Base-by-base conservation (phyloP, 306 rosid genomes). In the Glycyrrhiza uralensis region DNA sequence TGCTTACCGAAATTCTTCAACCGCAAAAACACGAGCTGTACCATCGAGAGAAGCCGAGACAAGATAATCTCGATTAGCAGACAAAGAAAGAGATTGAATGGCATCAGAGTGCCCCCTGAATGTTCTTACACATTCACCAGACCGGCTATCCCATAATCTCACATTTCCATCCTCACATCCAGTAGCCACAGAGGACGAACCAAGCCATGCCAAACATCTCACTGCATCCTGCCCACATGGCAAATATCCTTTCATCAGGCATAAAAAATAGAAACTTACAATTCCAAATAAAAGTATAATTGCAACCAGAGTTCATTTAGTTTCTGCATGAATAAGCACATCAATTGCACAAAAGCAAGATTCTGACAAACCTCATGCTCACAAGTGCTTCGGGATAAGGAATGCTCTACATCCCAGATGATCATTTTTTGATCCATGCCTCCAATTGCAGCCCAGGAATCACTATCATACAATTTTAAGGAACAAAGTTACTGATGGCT, bases 341-440 rank as follows among this genome's bases (percentile, higher is more conserved):
- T 55, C 17, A 19, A 17, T 81, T 33, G 33, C 14, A 32, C 33
- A 69, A 66, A n/a, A 63, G 71, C 42, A 30, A 54, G 62, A 72
- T 22, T 22, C 57, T 4, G 76, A 79, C 87, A 51, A 26, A 94
- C 99, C 97, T 94, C 95, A 14, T 91, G 99, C 29, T 91, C 84
- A 62, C 95, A 86, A 2, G 69, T 87, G 58, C 79, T 68, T 54
- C 97, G 95, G 36, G 93, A 72, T 7, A 65, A 33, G 0, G 92
- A 86, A 63, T 87, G 91, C 75, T 83, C 93, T 63, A 94, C 30
- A 76, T 94, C 97, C 99, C 97, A 91, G 54, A 94, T 84, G 29
- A 81, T 35, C 47, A 94, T 85, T 77, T 83, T 89, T 5, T 67
- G 45, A 80, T 94, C 99, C 97, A 94, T 74, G 71, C 97, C 50